Evolutionary conservation across 2,329 filamentous ascomycete genomes (phyloP).

Genomic region (Fusarium annulatum): DNA sequence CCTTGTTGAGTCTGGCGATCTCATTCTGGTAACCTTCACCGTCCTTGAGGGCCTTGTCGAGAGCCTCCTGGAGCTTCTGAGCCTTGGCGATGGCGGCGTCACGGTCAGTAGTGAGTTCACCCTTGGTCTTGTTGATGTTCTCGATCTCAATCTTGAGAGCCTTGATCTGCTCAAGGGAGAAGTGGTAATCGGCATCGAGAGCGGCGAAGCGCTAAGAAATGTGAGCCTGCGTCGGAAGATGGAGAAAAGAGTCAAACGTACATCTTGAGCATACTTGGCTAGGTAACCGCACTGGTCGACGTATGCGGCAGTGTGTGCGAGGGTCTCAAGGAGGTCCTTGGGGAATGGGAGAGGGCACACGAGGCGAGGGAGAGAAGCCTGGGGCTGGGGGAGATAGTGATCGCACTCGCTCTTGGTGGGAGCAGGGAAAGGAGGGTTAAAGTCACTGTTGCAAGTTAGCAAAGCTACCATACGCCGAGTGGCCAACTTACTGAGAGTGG

Average conservation of each 20-base stretch:
- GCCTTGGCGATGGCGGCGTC: rapidly evolving
- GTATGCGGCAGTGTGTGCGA: conserved; percentile 25
- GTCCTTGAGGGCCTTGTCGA: neutral
- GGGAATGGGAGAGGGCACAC: conserved; percentile 23
- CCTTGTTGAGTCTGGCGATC: neutral
- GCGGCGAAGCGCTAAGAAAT: neutral
- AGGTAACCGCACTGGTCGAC: conserved; percentile 34
- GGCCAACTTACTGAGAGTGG: conserved; percentile 14
- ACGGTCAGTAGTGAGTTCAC: neutral
- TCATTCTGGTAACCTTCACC: neutral
- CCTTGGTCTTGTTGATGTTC: neutral
- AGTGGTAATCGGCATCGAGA: conserved; percentile 4
- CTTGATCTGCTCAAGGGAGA: neutral
- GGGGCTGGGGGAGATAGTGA: conserved; percentile 19
- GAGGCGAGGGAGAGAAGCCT: conserved; percentile 19
- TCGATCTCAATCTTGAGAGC: neutral
- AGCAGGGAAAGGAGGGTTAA: neutral
- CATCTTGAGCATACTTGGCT: conserved; percentile 30
- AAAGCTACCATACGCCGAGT: rapidly evolving
- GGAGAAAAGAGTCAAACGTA: rapidly evolving
- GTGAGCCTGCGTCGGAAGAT: rapidly evolving
- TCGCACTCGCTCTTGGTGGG: conserved; percentile 24
- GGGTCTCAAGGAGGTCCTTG: conserved; percentile 12
- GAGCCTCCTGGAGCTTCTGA: neutral
- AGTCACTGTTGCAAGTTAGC: conserved; percentile 6